phyloP scores from a whole-genome alignment of 805 yeast species.

The Cyberlindnera euphorbiae region DNA sequence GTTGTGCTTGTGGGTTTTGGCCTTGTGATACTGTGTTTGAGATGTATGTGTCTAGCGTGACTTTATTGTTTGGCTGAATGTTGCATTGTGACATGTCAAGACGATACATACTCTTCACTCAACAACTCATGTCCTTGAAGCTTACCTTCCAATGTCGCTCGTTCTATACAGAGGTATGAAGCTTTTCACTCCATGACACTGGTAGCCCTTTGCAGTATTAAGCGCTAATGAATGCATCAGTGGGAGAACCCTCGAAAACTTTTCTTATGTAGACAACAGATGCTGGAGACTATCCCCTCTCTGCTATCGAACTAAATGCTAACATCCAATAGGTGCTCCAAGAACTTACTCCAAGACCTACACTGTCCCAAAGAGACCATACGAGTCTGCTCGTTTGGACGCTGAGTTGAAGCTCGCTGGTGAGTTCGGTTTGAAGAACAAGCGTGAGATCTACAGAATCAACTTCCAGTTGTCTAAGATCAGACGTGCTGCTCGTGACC shows the following conservation, averaged over 20 bases:
- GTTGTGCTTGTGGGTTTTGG: too few species aligned
- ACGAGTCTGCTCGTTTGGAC: constrained; percentile 99
- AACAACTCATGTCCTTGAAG: too few species aligned
- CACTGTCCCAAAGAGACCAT: constrained; percentile 99
- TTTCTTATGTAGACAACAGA: not conserved
- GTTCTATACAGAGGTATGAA: too few species aligned
- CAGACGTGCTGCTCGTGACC: constrained; percentile 99
- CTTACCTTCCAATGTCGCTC: too few species aligned
- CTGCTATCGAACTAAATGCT: constrained; percentile 4
- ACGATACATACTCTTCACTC: too few species aligned
- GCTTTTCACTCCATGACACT: constrained; percentile 3
- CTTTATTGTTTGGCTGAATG: too few species aligned
- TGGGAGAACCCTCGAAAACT: too few species aligned
- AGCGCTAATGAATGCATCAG: too few species aligned
- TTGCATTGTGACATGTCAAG: too few species aligned
- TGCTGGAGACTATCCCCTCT: not conserved
- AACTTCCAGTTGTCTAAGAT: constrained; percentile 98
- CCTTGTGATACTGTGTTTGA: too few species aligned
- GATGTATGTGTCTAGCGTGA: too few species aligned
- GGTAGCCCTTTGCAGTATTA: not conserved
- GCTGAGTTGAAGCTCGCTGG: constrained; percentile 99
- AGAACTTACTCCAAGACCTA: constrained; percentile 99
- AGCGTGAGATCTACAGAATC: constrained; percentile 99
- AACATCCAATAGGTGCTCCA: constrained; percentile 75
- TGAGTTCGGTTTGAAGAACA: constrained; percentile 99